A percentile compares a stretch with the other conserved stretches of the same genome.
These are phyloP conservation scores for Citrus trifoliata DNA, from an alignment of 345 rosid species.

Conservation along the genomic window DNA sequence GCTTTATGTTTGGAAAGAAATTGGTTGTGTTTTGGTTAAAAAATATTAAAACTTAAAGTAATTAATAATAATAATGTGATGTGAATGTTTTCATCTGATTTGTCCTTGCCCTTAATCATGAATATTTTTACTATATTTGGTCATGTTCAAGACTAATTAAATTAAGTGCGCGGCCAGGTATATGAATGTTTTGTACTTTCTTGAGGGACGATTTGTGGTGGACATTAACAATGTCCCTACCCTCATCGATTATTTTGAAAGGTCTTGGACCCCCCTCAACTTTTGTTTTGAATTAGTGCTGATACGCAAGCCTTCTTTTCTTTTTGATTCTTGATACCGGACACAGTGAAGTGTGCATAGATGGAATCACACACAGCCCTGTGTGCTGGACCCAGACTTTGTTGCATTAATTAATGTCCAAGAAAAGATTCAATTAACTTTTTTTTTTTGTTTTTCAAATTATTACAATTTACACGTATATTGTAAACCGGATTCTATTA, in stretches of 20 bases:
- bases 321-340: too few species aligned
- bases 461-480: too few species aligned
- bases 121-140: neutral
- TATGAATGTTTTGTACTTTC: neutral
- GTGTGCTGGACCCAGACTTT: neutral
- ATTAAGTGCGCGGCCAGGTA: neutral
- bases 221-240: slow-evolving; percentile 23
- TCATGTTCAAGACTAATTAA: neutral
- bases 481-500: too few species aligned
- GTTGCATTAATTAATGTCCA: neutral
- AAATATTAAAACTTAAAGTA: too few species aligned
- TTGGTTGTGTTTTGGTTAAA: neutral
- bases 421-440: too few species aligned
- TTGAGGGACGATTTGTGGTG: slow-evolving; percentile 15
- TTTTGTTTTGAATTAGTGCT: neutral
- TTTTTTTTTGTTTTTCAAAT: too few species aligned
- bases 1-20: neutral
- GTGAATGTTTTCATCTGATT: neutral
- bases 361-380: too few species aligned
- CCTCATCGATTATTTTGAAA: neutral
- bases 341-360: neutral
- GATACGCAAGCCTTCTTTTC: neutral
- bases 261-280: neutral
- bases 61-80: neutral
- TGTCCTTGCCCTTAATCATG: neutral